Conservation (phyloP, 352 stramenopile species). For the Pythium graminicola region DNA sequence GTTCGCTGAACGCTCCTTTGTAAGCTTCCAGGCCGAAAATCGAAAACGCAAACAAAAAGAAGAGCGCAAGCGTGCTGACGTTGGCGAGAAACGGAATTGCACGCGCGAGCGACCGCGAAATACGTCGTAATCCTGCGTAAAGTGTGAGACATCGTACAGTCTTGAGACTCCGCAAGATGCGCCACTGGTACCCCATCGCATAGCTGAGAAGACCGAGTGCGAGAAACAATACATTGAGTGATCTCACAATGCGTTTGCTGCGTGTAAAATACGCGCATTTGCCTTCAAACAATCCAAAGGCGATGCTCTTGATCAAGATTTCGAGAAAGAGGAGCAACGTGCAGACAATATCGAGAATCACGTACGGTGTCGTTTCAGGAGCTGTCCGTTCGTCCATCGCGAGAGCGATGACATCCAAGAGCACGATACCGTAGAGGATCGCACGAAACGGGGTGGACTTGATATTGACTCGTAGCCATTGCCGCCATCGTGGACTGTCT, state of each 20-base stretch:
- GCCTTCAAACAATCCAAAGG: conserved; percentile 39
- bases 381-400: conserved; percentile 46
- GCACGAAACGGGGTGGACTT: conserved; percentile 43
- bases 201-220: conserved; percentile 46
- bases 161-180: conserved; percentile 59
- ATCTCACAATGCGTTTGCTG: conserved; percentile 30
- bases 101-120: conserved; percentile 53
- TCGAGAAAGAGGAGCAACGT: conserved; percentile 59
- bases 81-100: conserved; percentile 73
- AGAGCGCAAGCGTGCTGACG: conserved; percentile 60
- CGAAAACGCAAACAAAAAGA: conserved; percentile 69
- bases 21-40: conserved; percentile 74
- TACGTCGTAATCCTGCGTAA: conserved; percentile 54
- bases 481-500: not conserved
- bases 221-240: conserved; percentile 49
- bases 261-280: conserved; percentile 45
- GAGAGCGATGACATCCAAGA: conserved; percentile 48
- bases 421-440: conserved; percentile 37
- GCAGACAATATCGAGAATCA: conserved; percentile 44
- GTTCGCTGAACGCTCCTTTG: conserved; percentile 37
- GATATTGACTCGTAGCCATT: conserved; percentile 31
- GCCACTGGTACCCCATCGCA: conserved; percentile 27
- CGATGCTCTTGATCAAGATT: conserved; percentile 46
- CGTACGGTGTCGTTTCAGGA: conserved; percentile 6
- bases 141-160: conserved; percentile 58